phyloP scores from a whole-genome alignment of 805 yeast species.

The Ogataea ganodermae region DNA sequence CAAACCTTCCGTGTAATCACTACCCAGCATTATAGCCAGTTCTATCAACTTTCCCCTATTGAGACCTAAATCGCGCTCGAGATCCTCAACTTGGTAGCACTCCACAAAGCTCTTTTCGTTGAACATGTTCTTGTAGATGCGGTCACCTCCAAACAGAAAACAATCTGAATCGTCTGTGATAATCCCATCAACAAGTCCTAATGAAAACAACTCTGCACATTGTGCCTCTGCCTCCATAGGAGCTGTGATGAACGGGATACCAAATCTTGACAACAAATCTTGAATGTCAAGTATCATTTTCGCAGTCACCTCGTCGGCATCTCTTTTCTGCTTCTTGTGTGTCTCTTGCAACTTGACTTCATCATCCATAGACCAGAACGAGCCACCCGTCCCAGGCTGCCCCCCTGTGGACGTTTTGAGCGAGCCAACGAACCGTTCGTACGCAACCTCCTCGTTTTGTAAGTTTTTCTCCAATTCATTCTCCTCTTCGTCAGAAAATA shows the following conservation, averaged over 20 bases:
- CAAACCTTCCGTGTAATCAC: conserved; percentile 93
- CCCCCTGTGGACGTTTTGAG: conserved; percentile 28
- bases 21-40: conserved; percentile 82
- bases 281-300: conserved; percentile 90
- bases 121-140: conserved; percentile 88
- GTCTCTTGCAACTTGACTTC: conserved; percentile 59
- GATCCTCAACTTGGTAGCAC: conserved; percentile 62
- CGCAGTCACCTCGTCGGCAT: conserved; percentile 87
- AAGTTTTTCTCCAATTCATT: conserved; percentile 62
- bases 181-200: conserved; percentile 87
- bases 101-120: conserved; percentile 92
- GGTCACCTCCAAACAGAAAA: conserved; percentile 86
- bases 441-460: conserved; percentile 70
- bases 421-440: conserved; percentile 57
- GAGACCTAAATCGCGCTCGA: conserved; percentile 66
- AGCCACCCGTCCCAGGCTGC: conserved; percentile 5
- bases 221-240: conserved; percentile 99
- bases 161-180: conserved; percentile 98
- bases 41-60: conserved; percentile 67
- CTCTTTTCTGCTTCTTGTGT: conserved; percentile 70
- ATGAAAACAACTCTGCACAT: conserved; percentile 75
- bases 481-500: conserved; percentile 78
- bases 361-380: conserved; percentile 38
- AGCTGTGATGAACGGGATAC: conserved; percentile 92
- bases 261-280: conserved; percentile 81